Conservation (phyloP, 371 early-diverging fungal species). For the Syncephalis plumigaleata region DNA sequence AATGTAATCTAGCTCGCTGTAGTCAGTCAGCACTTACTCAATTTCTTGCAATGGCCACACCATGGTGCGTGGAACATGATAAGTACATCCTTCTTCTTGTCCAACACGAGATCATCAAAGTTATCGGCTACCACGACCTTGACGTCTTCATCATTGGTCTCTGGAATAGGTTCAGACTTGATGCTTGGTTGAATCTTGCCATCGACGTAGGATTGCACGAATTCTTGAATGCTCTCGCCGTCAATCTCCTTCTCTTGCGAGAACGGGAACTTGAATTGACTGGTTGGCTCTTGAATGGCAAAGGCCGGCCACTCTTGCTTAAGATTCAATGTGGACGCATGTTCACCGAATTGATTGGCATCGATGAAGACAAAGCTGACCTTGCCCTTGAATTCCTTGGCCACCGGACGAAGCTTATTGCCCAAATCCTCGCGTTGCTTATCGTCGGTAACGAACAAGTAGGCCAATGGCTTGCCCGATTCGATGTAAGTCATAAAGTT, state of each 20-base stretch:
- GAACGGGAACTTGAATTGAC: slow-evolving; percentile 63
- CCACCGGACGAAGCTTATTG: slow-evolving; percentile 37
- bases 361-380: slow-evolving; percentile 81
- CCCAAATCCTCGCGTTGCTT: slow-evolving; percentile 36
- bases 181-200: slow-evolving; percentile 59
- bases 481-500: slow-evolving; percentile 74
- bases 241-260: slow-evolving; percentile 43
- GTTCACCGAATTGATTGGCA: slow-evolving; percentile 61
- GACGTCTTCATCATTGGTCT: slow-evolving; percentile 67
- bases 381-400: slow-evolving; percentile 70
- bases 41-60: slow-evolving; percentile 17
- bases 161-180: slow-evolving; percentile 75
- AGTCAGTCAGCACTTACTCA: too few relatives aligned
- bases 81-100: slow-evolving; percentile 80
- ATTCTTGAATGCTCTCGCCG: slow-evolving; percentile 29
- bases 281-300: slow-evolving; percentile 58
- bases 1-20: too few relatives aligned
- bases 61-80: slow-evolving; percentile 53
- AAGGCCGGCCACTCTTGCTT: slow-evolving; percentile 84
- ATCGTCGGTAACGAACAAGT: slow-evolving; percentile 53
- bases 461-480: slow-evolving; percentile 71
- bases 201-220: slow-evolving; percentile 40
- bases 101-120: slow-evolving; percentile 64
- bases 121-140: slow-evolving; percentile 72
- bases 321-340: slow-evolving; percentile 69